Evolutionary conservation across 352 stramenopile species (phyloP).

Genomic region (Phytophthora tubulina): DNA sequence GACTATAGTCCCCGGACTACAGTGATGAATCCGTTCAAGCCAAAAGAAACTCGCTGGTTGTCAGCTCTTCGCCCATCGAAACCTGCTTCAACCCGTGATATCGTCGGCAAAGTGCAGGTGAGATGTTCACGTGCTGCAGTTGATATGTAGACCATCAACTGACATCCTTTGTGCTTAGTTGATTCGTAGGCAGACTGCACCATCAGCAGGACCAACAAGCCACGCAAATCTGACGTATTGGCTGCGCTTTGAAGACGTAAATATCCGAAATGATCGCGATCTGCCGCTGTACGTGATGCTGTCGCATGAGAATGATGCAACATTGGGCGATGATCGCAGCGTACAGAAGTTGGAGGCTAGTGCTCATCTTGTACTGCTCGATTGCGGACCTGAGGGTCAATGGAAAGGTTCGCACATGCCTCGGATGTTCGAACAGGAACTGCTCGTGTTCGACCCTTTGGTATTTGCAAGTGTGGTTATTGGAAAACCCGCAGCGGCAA

Average conservation of each 20-base stretch:
- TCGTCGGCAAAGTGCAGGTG: constrained; percentile 40
- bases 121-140: background rate
- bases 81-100: constrained; percentile 2
- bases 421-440: constrained; percentile 61
- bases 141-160: background rate
- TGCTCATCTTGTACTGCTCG: constrained; percentile 63
- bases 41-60: constrained; percentile 28
- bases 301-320: constrained; percentile 36
- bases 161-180: constrained; percentile 24
- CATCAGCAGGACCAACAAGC: constrained; percentile 5
- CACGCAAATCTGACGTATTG: constrained; percentile 40
- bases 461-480: constrained; percentile 61
- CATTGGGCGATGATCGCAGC: constrained; percentile 41
- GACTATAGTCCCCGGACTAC: constrained; percentile 31
- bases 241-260: constrained; percentile 67
- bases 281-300: constrained; percentile 71
- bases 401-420: constrained; percentile 65
- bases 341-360: constrained; percentile 50
- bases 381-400: constrained; percentile 68
- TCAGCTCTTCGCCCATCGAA: constrained; percentile 25
- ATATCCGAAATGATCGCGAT: constrained; percentile 64
- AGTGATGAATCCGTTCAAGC: constrained; percentile 45
- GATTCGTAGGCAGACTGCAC: constrained; percentile 4
- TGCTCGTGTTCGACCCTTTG: constrained; percentile 67
- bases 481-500: constrained; percentile 66